Percentiles rank a stretch among this genome's conserved stretches.
Evolutionary conservation across 2,329 filamentous ascomycete genomes (phyloP).

Genomic region (Penicillium sp.): DNA sequence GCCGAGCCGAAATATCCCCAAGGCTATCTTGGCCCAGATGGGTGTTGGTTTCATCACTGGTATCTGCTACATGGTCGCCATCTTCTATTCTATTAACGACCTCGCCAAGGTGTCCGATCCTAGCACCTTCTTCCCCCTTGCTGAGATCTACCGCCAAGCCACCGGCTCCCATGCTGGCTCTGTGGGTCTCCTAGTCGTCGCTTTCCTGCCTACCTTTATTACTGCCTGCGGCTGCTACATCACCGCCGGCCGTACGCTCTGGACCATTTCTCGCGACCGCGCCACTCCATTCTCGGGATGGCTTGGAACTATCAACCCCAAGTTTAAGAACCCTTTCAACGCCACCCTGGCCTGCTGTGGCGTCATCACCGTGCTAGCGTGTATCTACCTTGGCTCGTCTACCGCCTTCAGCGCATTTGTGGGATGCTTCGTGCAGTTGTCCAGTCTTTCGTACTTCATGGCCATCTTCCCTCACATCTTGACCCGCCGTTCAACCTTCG

Average conservation of each 20-base stretch:
- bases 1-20: slow-evolving; percentile 48
- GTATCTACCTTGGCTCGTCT: slow-evolving; percentile 55
- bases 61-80: slow-evolving; percentile 49
- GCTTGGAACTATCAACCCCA: slow-evolving; percentile 54
- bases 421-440: slow-evolving; percentile 58
- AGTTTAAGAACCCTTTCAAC: slow-evolving; percentile 58
- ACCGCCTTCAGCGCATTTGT: slow-evolving; percentile 59
- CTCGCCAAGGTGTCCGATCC: slow-evolving; percentile 17
- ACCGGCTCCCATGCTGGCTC: slow-evolving; percentile 51
- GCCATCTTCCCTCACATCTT: slow-evolving; percentile 54
- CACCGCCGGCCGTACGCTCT: slow-evolving; percentile 61
- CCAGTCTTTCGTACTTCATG: slow-evolving; percentile 54
- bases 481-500: slow-evolving; percentile 52
- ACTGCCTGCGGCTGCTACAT: slow-evolving; percentile 57
- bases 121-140: slow-evolving; percentile 46
- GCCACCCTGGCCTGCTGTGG: slow-evolving; percentile 56
- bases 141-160: slow-evolving; percentile 50
- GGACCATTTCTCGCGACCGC: slow-evolving; percentile 58
- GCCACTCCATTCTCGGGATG: slow-evolving; percentile 57
- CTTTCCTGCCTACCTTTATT: slow-evolving; percentile 55
- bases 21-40: slow-evolving; percentile 51
- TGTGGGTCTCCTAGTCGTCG: slow-evolving; percentile 58
- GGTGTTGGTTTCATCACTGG: slow-evolving; percentile 48
- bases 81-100: slow-evolving; percentile 53
- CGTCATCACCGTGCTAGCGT: slow-evolving; percentile 54